Evolutionary conservation across 2,329 filamentous ascomycete genomes (phyloP), one percentile per base, ranked within the genome.

Genomic region (Hypomyces rosellus): DNA sequence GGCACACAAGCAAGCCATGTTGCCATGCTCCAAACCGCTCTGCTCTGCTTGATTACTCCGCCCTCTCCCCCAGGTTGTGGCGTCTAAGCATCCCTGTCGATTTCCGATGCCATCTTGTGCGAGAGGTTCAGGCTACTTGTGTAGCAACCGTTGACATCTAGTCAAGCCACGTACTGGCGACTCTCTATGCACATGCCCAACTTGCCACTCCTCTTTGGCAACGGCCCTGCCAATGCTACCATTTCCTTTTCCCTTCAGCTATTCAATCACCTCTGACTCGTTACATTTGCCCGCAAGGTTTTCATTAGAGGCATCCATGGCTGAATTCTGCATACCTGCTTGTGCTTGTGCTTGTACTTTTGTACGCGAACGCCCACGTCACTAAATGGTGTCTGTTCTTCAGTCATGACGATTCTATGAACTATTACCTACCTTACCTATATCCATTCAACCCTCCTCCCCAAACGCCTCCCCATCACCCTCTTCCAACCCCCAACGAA

Each of bases 351-450:
- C 25, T 30, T 30, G 20, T 20, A 3, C 20, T 20, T 20, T n/a
- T n/a, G 25, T 51, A 48, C 49, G 45, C 45, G 49, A 8, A 48
- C 39, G 34, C 45, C 40, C 49, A 51, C 49, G 49, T 51, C 49
- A 51, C 45, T 15, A 13, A 40, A 25, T 34, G 39, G 45, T 45
- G 45, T 20, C 45, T 40, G 34, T 46, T 40, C 45, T 18, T 46
- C 49, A 51, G 34, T 43, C 50, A 52, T 52, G 50, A 52, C 50
- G 50, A 52, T 42, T 52, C 41, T 2, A 49, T 48, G 46, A 49
- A 37, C 36, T n/a, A n/a, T n/a, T n/a, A n/a, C n/a, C n/a, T n/a
- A n/a, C n/a, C n/a, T n/a, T n/a, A 38, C 14, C 45, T 45, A 40
- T 45, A 38, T 7, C 45, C 49, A 36, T 45, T 34, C 45, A 51